Evolutionary conservation across 2,329 filamentous ascomycete species (phyloP), one percentile per base, ranked within the genome.

Genomic region (Ophiostoma triangulosporum): DNA sequence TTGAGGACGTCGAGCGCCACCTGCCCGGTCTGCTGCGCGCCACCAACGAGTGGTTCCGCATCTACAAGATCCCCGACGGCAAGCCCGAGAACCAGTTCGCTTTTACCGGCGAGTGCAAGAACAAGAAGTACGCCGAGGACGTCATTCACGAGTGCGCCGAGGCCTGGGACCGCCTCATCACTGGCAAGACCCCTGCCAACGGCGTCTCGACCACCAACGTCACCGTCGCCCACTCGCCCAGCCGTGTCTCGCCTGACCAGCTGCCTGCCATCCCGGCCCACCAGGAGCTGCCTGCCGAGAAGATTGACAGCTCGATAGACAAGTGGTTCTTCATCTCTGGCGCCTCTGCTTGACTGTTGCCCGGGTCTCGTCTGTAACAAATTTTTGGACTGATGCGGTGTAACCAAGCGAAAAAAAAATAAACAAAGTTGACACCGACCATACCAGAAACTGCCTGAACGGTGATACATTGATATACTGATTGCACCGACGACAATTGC

Each of bases 301-400:
- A 91, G 66, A 95, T 98, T 64, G 93, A 98, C 68, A 80, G 82
- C 68, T 94, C 84, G 72, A 95, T 97, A 68, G 93, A 98, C 82
- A 98, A 98, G 83, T 98, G 93, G 93, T 98, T 98, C 86, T 98
- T 97, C 83, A 98, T 98, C 73, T 95, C 89, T 70, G 93, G 93
- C 72, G 93, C 93, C 67, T 88, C 89, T 63, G 77, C 84, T 64
- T 91, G 86, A 61, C 54, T 59, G 52, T 35, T 26, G 26, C 22
- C 36, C 33, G 48, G 24, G 53, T 33, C 54, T 51, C 54, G 51
- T n/a, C 35, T 57, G 54, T 59, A 54, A 52, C 12, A 6, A 27
- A 12, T 7, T 5, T 20, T 29, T 31, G 27, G n/a, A 20, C n/a
- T n/a, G n/a, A n/a, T n/a, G n/a, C n/a, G n/a, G n/a, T n/a, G n/a